These are phyloP conservation scores for Mucor lusitanicus DNA, from an alignment of 371 early-diverging fungal genomes.

Conservation along the genomic window DNA sequence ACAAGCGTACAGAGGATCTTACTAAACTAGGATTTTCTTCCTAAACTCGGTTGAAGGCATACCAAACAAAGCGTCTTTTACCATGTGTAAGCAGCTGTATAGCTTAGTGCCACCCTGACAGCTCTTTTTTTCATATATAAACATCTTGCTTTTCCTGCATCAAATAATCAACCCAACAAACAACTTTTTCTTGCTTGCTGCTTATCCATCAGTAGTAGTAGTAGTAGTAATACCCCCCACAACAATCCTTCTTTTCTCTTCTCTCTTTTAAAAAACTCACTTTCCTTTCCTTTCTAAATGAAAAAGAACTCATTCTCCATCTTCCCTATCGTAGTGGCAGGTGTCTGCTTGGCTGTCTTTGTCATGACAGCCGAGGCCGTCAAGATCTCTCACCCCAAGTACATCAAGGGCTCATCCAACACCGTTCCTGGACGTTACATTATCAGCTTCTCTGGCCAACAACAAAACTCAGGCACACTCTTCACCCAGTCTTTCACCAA, in stretches of 20 bases:
- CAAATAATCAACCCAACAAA: not conserved
- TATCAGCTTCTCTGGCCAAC: slow-evolving; percentile 25
- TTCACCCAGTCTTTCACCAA: slow-evolving; percentile 25
- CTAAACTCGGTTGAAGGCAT: slow-evolving; percentile 12
- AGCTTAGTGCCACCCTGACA: not conserved
- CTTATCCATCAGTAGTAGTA: not conserved
- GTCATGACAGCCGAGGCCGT: slow-evolving; percentile 23
- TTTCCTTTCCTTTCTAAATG: slow-evolving; percentile 8
- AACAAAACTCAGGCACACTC: slow-evolving; percentile 1
- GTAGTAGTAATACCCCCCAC: not conserved
- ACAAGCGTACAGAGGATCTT: not conserved
- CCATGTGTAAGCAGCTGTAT: slow-evolving; percentile 4
- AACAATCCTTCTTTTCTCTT: not conserved
- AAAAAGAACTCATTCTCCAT: slow-evolving; percentile 26
- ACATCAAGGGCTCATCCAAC: slow-evolving; percentile 5
- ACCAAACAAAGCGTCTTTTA: slow-evolving; percentile 6
- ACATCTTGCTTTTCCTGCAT: not conserved
- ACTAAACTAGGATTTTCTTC: slow-evolving; percentile 15
- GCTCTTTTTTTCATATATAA: not conserved
- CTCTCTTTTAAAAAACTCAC: slow-evolving; percentile 1
- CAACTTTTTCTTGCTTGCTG: not conserved
- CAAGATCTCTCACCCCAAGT: slow-evolving; percentile 29
- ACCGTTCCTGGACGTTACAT: slow-evolving; percentile 41
- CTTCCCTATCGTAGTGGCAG: slow-evolving; percentile 30
- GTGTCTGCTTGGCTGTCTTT: slow-evolving; percentile 30